Conservation (phyloP, 192 early-diverging fungal species). For the Spizellomyces sp. region DNA sequence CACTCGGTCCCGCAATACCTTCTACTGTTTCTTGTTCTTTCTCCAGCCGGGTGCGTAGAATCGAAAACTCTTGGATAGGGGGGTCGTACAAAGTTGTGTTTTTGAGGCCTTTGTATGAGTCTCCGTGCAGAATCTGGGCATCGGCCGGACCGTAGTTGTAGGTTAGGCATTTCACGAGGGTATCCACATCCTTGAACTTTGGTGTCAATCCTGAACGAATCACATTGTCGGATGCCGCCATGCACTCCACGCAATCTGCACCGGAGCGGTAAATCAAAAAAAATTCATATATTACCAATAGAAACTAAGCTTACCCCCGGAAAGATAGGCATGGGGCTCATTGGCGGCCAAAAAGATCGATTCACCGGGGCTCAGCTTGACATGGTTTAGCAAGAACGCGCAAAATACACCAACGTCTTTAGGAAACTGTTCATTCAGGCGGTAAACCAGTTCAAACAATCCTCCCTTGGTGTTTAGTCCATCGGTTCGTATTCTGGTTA, state of each 20-base stretch:
- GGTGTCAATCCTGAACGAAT: constrained; percentile 96
- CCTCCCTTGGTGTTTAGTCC: constrained; percentile 12
- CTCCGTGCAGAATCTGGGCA: constrained; percentile 76
- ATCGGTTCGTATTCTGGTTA: constrained; percentile 43
- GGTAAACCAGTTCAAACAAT: constrained; percentile 67
- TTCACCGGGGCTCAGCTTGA: constrained; percentile 78
- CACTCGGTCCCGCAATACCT: constrained; percentile 75
- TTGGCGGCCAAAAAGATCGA: constrained; percentile 95
- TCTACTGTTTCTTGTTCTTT: constrained; percentile 56
- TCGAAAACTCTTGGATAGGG: constrained; percentile 94
- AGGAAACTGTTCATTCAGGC: constrained; percentile 83
- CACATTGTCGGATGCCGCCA: constrained; percentile 98
- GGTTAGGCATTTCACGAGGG: constrained; percentile 89
- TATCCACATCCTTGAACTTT: constrained; percentile 93
- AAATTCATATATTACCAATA: constrained; percentile 1
- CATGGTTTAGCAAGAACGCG: constrained; percentile 87
- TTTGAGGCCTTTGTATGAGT: constrained; percentile 52
- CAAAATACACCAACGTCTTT: constrained; percentile 90
- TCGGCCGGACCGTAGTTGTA: constrained; percentile 81
- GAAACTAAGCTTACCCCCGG: constrained; percentile 64
- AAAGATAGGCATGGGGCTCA: constrained; percentile 96
- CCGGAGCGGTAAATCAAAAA: constrained; percentile 13
- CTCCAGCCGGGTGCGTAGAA: constrained; percentile 65
- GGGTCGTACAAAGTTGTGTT: constrained; percentile 79
- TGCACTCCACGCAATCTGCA: constrained; percentile 94